These are phyloP conservation scores for Coccomyxa subellipsoidea DNA, from an alignment of 163 green algal species.

Conservation along the genomic window DNA sequence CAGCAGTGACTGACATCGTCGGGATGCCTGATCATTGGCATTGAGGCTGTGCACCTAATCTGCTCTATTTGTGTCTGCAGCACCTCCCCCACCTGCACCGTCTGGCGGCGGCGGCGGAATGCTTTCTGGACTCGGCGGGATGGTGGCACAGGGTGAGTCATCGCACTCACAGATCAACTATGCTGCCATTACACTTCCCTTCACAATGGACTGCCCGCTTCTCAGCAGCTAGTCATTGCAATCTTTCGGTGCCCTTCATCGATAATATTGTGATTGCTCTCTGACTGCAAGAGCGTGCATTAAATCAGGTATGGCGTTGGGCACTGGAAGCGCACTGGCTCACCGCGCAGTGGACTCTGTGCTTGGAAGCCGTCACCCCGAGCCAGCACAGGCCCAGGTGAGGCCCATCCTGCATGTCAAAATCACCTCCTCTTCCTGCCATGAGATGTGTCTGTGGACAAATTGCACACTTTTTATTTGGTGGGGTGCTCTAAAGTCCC, in stretches of 20 bases:
- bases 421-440: too few relatives aligned
- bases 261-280: too few relatives aligned
- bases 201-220: too few relatives aligned
- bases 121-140: constrained; percentile 58
- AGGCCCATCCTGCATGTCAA: too few relatives aligned
- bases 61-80: constrained; percentile 6
- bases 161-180: neutral
- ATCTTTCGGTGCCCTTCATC: too few relatives aligned
- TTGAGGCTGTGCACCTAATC: neutral
- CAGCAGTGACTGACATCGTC: too few relatives aligned
- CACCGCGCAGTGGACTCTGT: constrained; percentile 90
- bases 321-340: constrained; percentile 86
- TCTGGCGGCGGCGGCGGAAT: constrained; percentile 47
- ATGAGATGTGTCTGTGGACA: too few relatives aligned
- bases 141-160: constrained; percentile 44
- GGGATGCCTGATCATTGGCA: neutral
- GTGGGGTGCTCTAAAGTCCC: constrained; percentile 24
- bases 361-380: constrained; percentile 66
- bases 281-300: too few relatives aligned
- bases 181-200: too few relatives aligned
- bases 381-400: constrained; percentile 50
- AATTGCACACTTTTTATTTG: too few relatives aligned
- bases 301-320: constrained; percentile 82
- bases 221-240: too few relatives aligned
- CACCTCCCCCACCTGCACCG: constrained; percentile 37